These are phyloP conservation scores for Prunus fruticosa DNA, from an alignment of 306 rosid species.

Conservation along the genomic window DNA sequence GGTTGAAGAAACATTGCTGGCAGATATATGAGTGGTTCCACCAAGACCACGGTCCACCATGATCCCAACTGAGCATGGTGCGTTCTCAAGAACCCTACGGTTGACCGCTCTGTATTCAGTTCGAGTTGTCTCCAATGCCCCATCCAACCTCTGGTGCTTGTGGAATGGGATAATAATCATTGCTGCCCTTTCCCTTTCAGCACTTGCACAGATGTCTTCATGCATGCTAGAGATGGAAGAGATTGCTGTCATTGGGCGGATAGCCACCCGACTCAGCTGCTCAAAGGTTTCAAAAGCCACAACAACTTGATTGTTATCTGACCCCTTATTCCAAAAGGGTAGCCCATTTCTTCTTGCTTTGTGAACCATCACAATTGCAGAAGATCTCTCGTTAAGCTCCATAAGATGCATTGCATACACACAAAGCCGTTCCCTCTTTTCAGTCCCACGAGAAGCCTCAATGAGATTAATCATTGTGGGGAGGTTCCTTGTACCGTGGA, in stretches of 20 bases:
- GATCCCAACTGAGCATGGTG: constrained; percentile 71
- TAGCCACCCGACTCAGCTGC: constrained; percentile 50
- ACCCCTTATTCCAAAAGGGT: constrained; percentile 63
- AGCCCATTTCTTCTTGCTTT: constrained; percentile 55
- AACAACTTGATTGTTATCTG: constrained; percentile 38
- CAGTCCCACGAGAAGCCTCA: constrained; percentile 76
- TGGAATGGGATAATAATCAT: constrained; percentile 67
- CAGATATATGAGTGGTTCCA: constrained; percentile 50
- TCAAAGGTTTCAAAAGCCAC: constrained; percentile 59
- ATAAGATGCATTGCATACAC: constrained; percentile 86
- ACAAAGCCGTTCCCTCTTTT: constrained; percentile 51
- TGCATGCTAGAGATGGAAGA: constrained; percentile 43
- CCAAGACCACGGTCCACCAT: constrained; percentile 73
- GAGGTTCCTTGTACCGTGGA: constrained; percentile 54
- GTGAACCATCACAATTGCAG: constrained; percentile 65
- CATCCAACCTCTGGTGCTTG: constrained; percentile 59
- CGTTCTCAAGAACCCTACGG: constrained; percentile 44
- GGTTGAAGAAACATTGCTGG: constrained; percentile 47
- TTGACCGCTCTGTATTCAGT: constrained; percentile 45
- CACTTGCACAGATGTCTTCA: constrained; percentile 51
- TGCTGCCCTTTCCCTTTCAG: constrained; percentile 47
- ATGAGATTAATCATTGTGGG: constrained; percentile 72
- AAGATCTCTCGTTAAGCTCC: constrained; percentile 70
- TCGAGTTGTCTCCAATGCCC: constrained; percentile 45
- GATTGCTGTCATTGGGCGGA: constrained; percentile 79